Evolutionary conservation across 1,139 yeast genomes (phyloP), one percentile per base, ranked within the genome.

Genomic region (Candida sanyaensis): DNA sequence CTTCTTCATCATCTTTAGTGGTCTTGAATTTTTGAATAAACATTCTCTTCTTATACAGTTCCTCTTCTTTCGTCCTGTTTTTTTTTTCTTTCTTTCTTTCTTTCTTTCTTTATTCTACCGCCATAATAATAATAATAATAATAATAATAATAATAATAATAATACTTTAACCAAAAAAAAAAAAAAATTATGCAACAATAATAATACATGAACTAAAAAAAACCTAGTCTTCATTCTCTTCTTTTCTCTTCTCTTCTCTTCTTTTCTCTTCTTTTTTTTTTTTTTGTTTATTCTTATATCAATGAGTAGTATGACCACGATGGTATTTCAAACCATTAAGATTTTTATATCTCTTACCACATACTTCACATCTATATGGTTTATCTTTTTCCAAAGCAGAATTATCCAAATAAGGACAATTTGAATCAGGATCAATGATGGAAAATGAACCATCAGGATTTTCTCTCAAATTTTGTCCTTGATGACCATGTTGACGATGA

Each of bases 311-410:
- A 69, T 93, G 99, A 26, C 97, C 98, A 59, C 98, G 82, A 66
- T 93, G 99, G 66, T 93, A 93, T 70, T 93, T 93, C 67, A 93
- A 79, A 33, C 99, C 99, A 67, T 93, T 93, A 61, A 93, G 77
- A 65, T 93, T 93, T 78, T 95, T 93, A 73, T 93, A 93, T 50
- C 99, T 77, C 71, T 93, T 95, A 48, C 98, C 98, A 70, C 99
- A 93, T 42, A 93, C 97, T 68, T 93, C 98, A 71, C 99, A 93
- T 62, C 97, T 80, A 67, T 93, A 93, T 32, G 99, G 99, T 71
- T 95, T 95, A 72, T 93, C 99, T 74, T 90, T 91, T 66, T 93
- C 99, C 80, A 91, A 82, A 34, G 93, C 96, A 56, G 86, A 83
- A 6, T 96, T 96, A 65, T 92, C 97, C 42, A 92, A 88, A 64